Percentiles rank a stretch among this genome's conserved stretches.
phyloP scores from a whole-genome alignment of 2,329 filamentous ascomycete species.

The Trichoderma oligosporum region DNA sequence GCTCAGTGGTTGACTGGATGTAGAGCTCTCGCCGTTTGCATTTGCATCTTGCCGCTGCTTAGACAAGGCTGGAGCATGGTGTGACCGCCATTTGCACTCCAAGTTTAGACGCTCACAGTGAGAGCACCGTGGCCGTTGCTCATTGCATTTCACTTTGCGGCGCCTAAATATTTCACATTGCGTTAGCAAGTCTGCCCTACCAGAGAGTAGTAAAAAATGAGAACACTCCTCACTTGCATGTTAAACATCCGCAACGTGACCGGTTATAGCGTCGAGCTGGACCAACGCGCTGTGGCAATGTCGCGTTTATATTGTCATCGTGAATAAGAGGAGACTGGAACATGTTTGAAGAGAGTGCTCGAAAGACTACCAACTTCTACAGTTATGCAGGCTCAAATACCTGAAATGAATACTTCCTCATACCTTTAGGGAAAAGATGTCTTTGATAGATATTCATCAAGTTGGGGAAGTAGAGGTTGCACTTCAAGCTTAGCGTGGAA shows the following conservation, averaged over 20 bases:
- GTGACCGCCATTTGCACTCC: slow-evolving; percentile 47
- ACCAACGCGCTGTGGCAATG: background rate
- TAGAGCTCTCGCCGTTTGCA: slow-evolving; percentile 21
- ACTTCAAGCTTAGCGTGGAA: no score
- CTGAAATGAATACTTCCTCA: background rate
- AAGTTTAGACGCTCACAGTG: slow-evolving; percentile 51
- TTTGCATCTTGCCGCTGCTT: slow-evolving; percentile 25
- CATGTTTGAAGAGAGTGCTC: background rate
- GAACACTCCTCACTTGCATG: slow-evolving; percentile 17
- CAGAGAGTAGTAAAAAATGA: no score
- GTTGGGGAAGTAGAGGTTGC: no score
- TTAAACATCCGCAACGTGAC: slow-evolving; percentile 13
- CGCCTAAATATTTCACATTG: background rate
- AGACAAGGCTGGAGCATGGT: background rate
- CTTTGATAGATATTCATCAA: background rate
- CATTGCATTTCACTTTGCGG: slow-evolving; percentile 33
- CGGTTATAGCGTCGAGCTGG: slow-evolving; percentile 2
- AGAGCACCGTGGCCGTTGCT: slow-evolving; percentile 47
- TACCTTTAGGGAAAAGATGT: background rate
- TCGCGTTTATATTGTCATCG: background rate
- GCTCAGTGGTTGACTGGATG: slow-evolving; percentile 22
- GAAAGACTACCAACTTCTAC: background rate
- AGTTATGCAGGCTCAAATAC: background rate
- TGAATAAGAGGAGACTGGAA: background rate
- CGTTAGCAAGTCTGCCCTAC: background rate